phyloP scores from a whole-genome alignment of 768 basidiomycete genomes.

The Vishniacozyma victoriae region DNA sequence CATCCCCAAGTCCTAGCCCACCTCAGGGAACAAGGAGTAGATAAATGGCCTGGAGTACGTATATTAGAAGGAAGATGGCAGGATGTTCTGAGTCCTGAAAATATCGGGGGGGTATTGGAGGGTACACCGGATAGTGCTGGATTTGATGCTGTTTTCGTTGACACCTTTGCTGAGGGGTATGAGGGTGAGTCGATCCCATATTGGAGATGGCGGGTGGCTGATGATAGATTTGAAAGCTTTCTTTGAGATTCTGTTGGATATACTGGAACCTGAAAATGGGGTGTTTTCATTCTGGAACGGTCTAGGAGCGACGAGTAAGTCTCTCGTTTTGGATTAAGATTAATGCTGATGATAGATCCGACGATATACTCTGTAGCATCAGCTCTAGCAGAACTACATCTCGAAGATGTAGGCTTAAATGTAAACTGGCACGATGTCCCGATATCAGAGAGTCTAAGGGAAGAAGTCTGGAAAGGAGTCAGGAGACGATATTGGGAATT shows the following conservation, averaged over 20 bases:
- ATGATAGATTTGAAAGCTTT: slow-evolving; percentile 64
- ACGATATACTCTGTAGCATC: slow-evolving; percentile 89
- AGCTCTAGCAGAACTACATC: slow-evolving; percentile 72
- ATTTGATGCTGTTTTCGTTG: slow-evolving; percentile 85
- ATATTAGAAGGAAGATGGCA: slow-evolving; percentile 93
- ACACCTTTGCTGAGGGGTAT: slow-evolving; percentile 88
- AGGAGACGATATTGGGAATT: slow-evolving; percentile 48
- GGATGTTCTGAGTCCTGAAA: slow-evolving; percentile 51
- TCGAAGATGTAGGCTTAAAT: slow-evolving; percentile 71
- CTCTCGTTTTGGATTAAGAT: neutral
- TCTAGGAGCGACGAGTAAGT: slow-evolving; percentile 83
- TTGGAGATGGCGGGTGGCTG: neutral
- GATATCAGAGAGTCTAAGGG: slow-evolving; percentile 54
- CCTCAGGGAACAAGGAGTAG: slow-evolving; percentile 72
- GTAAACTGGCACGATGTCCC: slow-evolving; percentile 78
- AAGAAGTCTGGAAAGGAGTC: slow-evolving; percentile 64
- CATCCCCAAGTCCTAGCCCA: slow-evolving; percentile 84
- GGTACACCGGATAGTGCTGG: slow-evolving; percentile 58
- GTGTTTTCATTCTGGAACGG: slow-evolving; percentile 95
- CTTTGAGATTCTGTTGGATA: slow-evolving; percentile 70
- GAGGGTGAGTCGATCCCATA: slow-evolving; percentile 49
- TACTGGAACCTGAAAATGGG: slow-evolving; percentile 68
- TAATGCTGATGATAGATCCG: slow-evolving; percentile 54
- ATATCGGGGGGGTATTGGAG: slow-evolving; percentile 32
- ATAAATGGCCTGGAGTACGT: slow-evolving; percentile 65